Evolutionary conservation across 495 filamentous ascomycete species (phyloP).

Genomic region (Aspergillus coremiiformis): DNA sequence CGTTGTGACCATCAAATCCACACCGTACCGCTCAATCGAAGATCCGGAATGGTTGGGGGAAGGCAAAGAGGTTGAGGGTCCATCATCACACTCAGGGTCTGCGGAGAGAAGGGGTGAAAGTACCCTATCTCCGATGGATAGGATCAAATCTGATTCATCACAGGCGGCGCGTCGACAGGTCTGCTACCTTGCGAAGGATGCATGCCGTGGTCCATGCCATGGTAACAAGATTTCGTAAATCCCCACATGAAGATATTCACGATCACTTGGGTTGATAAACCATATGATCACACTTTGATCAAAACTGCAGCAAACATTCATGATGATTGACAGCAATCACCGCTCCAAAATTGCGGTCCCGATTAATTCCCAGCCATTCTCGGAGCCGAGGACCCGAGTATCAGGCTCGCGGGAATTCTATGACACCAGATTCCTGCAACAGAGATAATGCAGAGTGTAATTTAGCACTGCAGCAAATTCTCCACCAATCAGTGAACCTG

Average conservation of each 20-base stretch:
- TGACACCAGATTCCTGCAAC: background rate
- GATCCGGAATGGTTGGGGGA: no score
- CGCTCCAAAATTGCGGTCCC: background rate
- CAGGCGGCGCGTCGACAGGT: conserved; percentile 1
- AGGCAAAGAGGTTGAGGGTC: no score
- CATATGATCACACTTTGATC: background rate
- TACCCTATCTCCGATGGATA: no score
- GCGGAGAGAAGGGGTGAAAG: no score
- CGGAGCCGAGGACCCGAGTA: background rate
- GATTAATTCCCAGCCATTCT: conserved; percentile 1
- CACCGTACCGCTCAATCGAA: no score
- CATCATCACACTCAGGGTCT: no score
- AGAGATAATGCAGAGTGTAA: no score
- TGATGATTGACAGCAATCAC: conserved; percentile 1
- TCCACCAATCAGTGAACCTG: background rate
- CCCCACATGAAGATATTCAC: no score
- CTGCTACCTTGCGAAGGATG: conserved; percentile 4
- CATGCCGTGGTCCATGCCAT: background rate
- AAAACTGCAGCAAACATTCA: background rate
- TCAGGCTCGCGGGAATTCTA: no score
- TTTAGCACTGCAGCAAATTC: no score
- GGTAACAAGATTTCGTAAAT: no score
- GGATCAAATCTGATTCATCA: background rate
- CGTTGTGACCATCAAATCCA: conserved; percentile 68
- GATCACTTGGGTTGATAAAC: no score